Evolutionary conservation across 108 stramenopile species (phyloP), one percentile per base, ranked within the genome.

Genomic region (Cyclostephanos invisitatus): DNA sequence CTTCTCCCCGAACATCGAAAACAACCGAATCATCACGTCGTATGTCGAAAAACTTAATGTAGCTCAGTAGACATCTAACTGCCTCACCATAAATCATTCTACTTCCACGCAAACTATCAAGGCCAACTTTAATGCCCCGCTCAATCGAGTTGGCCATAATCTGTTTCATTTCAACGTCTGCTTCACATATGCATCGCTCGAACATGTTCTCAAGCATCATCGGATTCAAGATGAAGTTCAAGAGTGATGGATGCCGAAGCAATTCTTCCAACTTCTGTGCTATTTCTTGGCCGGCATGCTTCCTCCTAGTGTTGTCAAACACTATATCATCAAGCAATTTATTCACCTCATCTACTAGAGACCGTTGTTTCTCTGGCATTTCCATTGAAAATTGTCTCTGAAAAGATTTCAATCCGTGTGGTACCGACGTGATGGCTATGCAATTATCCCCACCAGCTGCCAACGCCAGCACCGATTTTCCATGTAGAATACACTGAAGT

Each of bases 221-320:
- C 29, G 87, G 88, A 79, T 87, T 73, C 55, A 91, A 38, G 70
- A 91, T 87, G 10, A 89, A 70, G 44, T 88, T 88, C 57, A 89
- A 64, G 9, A 87, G 81, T 5, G 90, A 60, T 12, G 90, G 90
- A 51, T 70, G 82, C 28, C 72, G 83, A 28, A 91, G 80, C 21
- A 91, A 66, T 35, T 88, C 86, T 76, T 87, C 89, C 6, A 84
- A 81, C 64, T 78, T 68, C 29, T 64, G 56, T 2, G 81, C 80
- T 50, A 87, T 68, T 59, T 86, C 84, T 37, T 82, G 68, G 5
- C 58, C 68, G 24, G 81, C 68, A 29, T 62, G 36, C 18, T 47
- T 36, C 40, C 58, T 62, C 37, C 53, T 62, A 18, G 32, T 65
- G 18, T 59, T 68, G 36, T 69, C 68, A 38, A 44, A 63, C 51